Evolutionary conservation across 768 basidiomycete species (phyloP).

Genomic region (Coprinopsis sp.): DNA sequence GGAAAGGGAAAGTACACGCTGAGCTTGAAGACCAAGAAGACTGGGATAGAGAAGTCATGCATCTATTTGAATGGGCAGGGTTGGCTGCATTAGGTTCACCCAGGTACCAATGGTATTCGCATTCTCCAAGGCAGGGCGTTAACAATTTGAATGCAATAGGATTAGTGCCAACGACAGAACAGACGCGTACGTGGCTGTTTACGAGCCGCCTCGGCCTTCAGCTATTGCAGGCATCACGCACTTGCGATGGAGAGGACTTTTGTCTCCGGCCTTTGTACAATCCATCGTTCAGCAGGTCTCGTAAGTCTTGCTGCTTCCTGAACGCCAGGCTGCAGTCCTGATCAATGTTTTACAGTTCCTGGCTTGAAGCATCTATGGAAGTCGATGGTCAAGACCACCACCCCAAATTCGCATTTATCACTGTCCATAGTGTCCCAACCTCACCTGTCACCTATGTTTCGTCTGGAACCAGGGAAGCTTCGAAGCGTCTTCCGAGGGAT

Average conservation of each 20-base stretch:
- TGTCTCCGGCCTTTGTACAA: conserved; percentile 50
- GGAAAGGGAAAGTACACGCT: not conserved
- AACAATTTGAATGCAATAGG: conserved; percentile 28
- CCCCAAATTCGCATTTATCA: conserved; percentile 38
- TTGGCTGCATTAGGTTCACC: conserved; percentile 65
- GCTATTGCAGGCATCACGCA: conserved; percentile 44
- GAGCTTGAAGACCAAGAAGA: conserved; percentile 40
- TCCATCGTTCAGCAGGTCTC: conserved; percentile 40
- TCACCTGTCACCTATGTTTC: conserved; percentile 54
- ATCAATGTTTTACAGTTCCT: not conserved
- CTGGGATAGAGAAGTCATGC: conserved; percentile 40
- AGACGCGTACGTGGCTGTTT: conserved; percentile 66
- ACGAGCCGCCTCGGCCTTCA: conserved; percentile 47
- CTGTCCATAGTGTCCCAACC: conserved; percentile 31
- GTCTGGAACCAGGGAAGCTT: conserved; percentile 17
- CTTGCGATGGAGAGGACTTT: conserved; percentile 57
- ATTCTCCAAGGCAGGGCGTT: not conserved
- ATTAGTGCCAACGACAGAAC: conserved; percentile 57
- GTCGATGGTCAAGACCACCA: not conserved
- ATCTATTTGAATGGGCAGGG: conserved; percentile 70
- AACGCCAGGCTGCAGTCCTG: too few relatives aligned
- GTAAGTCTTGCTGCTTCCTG: conserved; percentile 25
- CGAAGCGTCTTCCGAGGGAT: conserved; percentile 39
- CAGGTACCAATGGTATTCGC: conserved; percentile 35
- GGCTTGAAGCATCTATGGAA: conserved; percentile 2